phyloP scores from a whole-genome alignment of 495 filamentous ascomycete genomes.

The Clohesyomyces aquaticus region DNA sequence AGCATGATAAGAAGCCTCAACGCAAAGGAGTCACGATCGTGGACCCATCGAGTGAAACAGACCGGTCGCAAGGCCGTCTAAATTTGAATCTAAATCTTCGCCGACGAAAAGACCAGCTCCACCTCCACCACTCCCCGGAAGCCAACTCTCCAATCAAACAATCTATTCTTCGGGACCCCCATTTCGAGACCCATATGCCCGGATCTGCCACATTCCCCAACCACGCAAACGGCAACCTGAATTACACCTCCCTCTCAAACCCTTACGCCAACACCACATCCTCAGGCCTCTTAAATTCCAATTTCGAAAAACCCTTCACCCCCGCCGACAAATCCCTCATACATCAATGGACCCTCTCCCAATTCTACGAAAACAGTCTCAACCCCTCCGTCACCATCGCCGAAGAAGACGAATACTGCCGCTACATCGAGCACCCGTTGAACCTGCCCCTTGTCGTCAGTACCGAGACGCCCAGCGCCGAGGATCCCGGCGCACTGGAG shows the following conservation, averaged over 20 bases:
- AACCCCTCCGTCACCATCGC: conserved; percentile 72
- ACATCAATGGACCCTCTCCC: conserved; percentile 82
- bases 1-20: conserved; percentile 50
- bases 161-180: conserved; percentile 44
- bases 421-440: conserved; percentile 90
- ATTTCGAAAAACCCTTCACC: conserved; percentile 33
- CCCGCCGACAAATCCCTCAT: conserved; percentile 47
- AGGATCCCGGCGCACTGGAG: conserved; percentile 59
- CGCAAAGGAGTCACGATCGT: conserved; percentile 67
- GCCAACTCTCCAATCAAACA: conserved; percentile 37
- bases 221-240: too few relatives aligned
- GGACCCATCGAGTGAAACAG: conserved; percentile 55
- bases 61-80: conserved; percentile 4
- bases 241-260: conserved; percentile 45
- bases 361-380: conserved; percentile 76
- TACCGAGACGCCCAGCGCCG: conserved; percentile 60
- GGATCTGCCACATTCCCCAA: conserved; percentile 2
- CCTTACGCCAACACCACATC: too few relatives aligned
- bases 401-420: conserved; percentile 83
- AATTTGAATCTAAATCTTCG: conserved; percentile 10
- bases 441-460: conserved; percentile 85
- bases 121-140: conserved; percentile 4
- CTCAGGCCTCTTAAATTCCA: conserved; percentile 50
- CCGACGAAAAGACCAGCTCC: conserved; percentile 16
- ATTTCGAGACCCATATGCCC: conserved; percentile 29